Evolutionary conservation across 257 asterid species (phyloP).

Genomic region (Capsicum rhomboideum): DNA sequence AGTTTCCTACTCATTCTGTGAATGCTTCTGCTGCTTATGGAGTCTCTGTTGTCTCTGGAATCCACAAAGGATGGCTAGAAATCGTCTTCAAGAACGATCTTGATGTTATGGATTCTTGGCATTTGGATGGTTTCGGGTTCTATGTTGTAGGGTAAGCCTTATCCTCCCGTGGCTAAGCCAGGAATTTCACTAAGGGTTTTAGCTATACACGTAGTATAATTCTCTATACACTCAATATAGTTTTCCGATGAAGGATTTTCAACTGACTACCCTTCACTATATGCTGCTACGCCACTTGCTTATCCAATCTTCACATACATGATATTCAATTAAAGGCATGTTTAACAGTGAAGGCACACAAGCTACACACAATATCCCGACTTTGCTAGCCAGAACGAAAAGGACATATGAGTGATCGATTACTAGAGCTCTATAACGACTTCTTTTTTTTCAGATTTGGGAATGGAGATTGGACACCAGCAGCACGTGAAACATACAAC

Average conservation of each 20-base stretch:
- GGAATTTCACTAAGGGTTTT: neutral
- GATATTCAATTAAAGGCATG: neutral
- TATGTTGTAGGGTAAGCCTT: conserved; percentile 53
- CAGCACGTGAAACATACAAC: conserved; percentile 23
- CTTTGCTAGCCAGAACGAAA: neutral
- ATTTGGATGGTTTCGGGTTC: conserved; percentile 63
- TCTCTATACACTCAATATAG: neutral
- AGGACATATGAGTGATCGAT: neutral
- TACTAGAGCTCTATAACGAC: neutral
- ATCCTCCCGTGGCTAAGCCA: neutral
- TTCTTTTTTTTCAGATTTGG: conserved; percentile 19
- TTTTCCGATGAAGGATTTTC: neutral
- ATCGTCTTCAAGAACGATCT: conserved; percentile 38
- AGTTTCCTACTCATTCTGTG: conserved; percentile 28
- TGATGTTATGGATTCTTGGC: conserved; percentile 45
- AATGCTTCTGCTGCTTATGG: conserved; percentile 12
- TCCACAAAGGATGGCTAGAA: conserved; percentile 63
- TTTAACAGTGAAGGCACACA: neutral
- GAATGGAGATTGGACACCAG: conserved; percentile 36
- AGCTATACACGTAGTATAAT: neutral
- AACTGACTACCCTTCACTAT: neutral
- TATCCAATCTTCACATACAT: neutral
- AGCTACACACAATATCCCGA: neutral
- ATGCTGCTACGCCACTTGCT: neutral
- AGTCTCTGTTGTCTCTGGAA: conserved; percentile 45